These are phyloP conservation scores for Chalciporus piperatus DNA, from an alignment of 768 basidiomycete species.

Conservation along the genomic window DNA sequence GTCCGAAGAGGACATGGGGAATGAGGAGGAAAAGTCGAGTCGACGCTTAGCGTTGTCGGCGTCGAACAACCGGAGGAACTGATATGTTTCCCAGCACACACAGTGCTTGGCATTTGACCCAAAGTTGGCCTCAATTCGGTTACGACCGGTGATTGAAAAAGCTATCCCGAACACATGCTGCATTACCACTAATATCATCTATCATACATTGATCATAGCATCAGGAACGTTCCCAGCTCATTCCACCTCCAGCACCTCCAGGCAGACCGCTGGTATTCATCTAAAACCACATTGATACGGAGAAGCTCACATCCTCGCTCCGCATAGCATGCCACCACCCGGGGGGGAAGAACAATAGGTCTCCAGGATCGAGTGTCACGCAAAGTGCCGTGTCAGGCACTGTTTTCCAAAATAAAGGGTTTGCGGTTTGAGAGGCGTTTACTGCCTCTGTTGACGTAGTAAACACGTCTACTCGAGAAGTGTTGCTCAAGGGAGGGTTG, in stretches of 20 bases:
- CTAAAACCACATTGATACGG: constrained; percentile 91
- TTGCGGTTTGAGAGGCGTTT: constrained; percentile 25
- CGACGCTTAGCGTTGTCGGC: constrained; percentile 15
- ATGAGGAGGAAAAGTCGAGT: constrained; percentile 2
- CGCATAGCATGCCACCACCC: constrained; percentile 96
- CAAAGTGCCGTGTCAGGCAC: constrained; percentile 61
- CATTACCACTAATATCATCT: constrained; percentile 4
- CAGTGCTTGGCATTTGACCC: constrained; percentile 5
- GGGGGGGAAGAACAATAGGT: constrained; percentile 85
- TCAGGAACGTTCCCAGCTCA: constrained; percentile 8
- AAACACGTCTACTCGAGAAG: constrained; percentile 82
- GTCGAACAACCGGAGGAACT: constrained; percentile 11
- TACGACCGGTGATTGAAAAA: constrained; percentile 25
- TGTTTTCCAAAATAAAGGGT: constrained; percentile 51
- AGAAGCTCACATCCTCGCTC: constrained; percentile 78
- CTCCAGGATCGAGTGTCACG: constrained; percentile 73
- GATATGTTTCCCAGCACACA: constrained; percentile 22
- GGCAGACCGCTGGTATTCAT: constrained; percentile 26
- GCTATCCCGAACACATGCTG: constrained; percentile 12
- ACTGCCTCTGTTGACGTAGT: constrained; percentile 18
- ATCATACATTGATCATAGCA: not conserved
- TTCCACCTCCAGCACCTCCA: constrained; percentile 13
- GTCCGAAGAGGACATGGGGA: constrained; percentile 31
- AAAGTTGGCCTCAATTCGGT: constrained; percentile 22
- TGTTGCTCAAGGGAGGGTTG: constrained; percentile 67